phyloP scores from a whole-genome alignment of 2,329 filamentous ascomycete species.

The Diplodia sapinea region DNA sequence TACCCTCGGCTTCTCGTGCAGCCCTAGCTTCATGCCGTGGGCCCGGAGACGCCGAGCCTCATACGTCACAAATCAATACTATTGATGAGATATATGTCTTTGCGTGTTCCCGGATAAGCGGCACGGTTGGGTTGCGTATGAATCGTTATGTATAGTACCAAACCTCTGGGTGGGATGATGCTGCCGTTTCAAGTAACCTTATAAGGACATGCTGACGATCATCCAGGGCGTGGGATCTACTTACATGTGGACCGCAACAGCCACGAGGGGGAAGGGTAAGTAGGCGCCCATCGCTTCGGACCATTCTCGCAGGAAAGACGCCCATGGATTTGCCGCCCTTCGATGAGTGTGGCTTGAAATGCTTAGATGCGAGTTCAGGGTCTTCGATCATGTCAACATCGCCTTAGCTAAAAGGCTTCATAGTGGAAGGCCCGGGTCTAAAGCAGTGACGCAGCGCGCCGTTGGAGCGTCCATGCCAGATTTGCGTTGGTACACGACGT shows the following conservation, averaged over 20 bases:
- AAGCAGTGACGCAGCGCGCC: not conserved
- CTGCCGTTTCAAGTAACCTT: conserved; percentile 10
- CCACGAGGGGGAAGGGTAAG: not conserved
- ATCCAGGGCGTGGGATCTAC: conserved; percentile 13
- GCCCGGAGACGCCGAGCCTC: not conserved
- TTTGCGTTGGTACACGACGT: not conserved
- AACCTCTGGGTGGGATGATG: not conserved
- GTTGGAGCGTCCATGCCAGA: not conserved
- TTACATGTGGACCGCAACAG: not conserved
- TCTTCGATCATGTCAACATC: not conserved
- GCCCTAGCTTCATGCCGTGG: not conserved
- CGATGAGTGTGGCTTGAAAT: not conserved
- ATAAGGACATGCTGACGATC: not conserved
- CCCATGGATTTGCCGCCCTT: not conserved
- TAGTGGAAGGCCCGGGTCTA: no score
- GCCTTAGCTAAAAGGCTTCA: no score
- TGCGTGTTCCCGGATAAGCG: not conserved
- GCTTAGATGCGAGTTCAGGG: not conserved
- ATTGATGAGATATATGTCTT: not conserved
- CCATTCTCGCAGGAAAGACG: not conserved
- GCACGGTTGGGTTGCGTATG: not conserved
- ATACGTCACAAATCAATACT: conserved; percentile 16
- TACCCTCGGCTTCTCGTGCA: not conserved
- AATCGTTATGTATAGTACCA: not conserved
- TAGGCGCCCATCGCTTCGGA: not conserved